Percentiles rank a stretch among this genome's conserved stretches.
phyloP scores from a whole-genome alignment of 306 rosid species.

The Styphnolobium japonicum region DNA sequence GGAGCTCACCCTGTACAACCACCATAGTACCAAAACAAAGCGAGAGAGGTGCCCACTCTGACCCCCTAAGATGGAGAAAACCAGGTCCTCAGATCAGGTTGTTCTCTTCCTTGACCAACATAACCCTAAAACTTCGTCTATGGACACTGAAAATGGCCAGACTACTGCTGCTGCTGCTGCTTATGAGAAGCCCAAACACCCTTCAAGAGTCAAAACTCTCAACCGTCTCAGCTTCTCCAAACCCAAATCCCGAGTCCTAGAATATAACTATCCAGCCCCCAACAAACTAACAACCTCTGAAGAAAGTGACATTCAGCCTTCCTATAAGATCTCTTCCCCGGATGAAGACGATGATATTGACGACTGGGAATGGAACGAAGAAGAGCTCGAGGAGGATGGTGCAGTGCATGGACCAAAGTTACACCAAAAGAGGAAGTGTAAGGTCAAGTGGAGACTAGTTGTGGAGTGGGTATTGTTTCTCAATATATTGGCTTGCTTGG shows the following conservation, averaged over 20 bases:
- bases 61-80: slow-evolving; percentile 23
- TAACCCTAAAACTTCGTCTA: slow-evolving; percentile 29
- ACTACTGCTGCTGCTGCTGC: not conserved
- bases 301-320: slow-evolving; percentile 8
- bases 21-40: not conserved
- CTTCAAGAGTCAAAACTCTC: slow-evolving; percentile 30
- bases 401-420: not conserved
- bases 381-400: not conserved
- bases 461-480: slow-evolving; percentile 44
- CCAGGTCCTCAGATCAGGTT: slow-evolving; percentile 38
- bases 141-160: slow-evolving; percentile 15
- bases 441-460: slow-evolving; percentile 37
- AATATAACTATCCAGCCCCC: slow-evolving; percentile 18
- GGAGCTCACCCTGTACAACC: not conserved
- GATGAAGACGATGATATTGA: not conserved
- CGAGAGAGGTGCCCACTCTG: not conserved
- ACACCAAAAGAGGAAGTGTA: slow-evolving; percentile 30
- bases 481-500: slow-evolving; percentile 39
- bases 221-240: slow-evolving; percentile 49
- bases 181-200: slow-evolving; percentile 21
- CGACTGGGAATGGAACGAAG: slow-evolving; percentile 22
- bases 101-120: slow-evolving; percentile 40
- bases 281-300: not conserved
- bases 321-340: slow-evolving; percentile 17
- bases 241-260: slow-evolving; percentile 48